Base-by-base conservation (phyloP, 495 filamentous ascomycete genomes). In the Aspergillus incahuasiensis region DNA sequence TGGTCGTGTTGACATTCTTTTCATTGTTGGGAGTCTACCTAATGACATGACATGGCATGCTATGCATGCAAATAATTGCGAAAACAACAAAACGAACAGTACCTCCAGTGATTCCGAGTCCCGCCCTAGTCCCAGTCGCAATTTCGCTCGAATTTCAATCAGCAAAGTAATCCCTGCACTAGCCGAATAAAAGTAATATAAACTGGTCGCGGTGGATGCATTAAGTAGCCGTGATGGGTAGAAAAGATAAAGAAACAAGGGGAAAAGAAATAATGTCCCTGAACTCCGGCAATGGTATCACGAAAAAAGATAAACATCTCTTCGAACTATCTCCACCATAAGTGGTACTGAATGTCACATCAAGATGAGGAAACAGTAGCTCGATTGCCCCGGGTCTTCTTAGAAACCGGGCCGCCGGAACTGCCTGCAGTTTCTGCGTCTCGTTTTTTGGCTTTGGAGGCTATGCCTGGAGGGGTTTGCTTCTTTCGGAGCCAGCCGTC, bases 401-500 rank as follows among this genome's bases (percentile, higher is more conserved):
- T 74, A 6, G 65, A 40, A 24, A 48, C 63, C 2, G 71, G 66
- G 6, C 59, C 67, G 56, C 56, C 54, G 16, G 66, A 55, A 42
- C 63, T 63, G 39, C 58, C 50, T 47, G 54, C 60, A 22, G 53
- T 28, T 24, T 66, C 69, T 19, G 65, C 66, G 30, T 71, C 68
- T 30, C 68, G 58, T 51, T 75, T 75, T 44, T 65, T 64, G 30
- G 66, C 35, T 22, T 66, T 63, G 20, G 60, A 47, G 11, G 49
- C 60, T 42, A 58, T 39, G 11, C 48, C 40, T 16, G 68, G 63
- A 46, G 70, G 63, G 2, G 55, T 60, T 45, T 59, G 63, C 75
- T 89, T 89, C 56, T 77, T 80, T 18, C 85, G 79, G 38, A 74
- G 73, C 85, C 86, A 90, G 46, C 71, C 70, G 57, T 83, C 80